Percentiles rank a stretch among this genome's conserved stretches.
Conservation (phyloP, 768 basidiomycete genomes). For the Rhizopogon sp. region DNA sequence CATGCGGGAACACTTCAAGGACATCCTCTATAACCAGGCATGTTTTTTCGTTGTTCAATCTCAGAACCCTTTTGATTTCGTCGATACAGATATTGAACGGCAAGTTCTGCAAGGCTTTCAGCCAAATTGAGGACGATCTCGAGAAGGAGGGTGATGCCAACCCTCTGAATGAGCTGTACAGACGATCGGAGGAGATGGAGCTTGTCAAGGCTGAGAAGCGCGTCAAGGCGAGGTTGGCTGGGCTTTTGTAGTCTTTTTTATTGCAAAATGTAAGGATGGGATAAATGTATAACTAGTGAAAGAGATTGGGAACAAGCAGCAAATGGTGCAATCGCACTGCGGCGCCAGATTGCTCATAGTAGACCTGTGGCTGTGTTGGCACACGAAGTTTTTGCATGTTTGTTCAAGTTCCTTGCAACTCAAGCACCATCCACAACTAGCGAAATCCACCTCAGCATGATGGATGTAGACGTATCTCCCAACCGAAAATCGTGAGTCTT, state of each 20-base stretch:
- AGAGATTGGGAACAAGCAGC: not conserved
- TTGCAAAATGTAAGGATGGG: not conserved
- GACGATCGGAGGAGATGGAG: slow-evolving; percentile 43
- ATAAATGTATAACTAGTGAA: not conserved
- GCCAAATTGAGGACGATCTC: slow-evolving; percentile 48
- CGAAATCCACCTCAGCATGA: slow-evolving; percentile 40
- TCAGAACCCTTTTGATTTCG: not conserved
- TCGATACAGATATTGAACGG: slow-evolving; percentile 48
- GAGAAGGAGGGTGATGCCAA: slow-evolving; percentile 52
- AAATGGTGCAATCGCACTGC: not conserved
- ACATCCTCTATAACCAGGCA: slow-evolving; percentile 56
- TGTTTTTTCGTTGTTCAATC: slow-evolving; percentile 1
- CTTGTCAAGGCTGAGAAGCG: slow-evolving; percentile 56
- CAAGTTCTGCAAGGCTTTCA: slow-evolving; percentile 52
- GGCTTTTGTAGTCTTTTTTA: slow-evolving; percentile 24
- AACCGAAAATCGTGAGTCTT: slow-evolving; percentile 55
- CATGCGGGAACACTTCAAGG: slow-evolving; percentile 47
- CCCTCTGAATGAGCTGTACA: slow-evolving; percentile 52
- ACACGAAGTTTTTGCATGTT: slow-evolving; percentile 33
- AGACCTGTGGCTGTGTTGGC: slow-evolving; percentile 17
- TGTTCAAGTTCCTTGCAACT: slow-evolving; percentile 8
- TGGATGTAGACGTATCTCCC: slow-evolving; percentile 63
- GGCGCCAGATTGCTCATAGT: slow-evolving; percentile 2
- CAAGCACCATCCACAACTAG: slow-evolving; percentile 1
- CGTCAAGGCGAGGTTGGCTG: slow-evolving; percentile 45